Evolutionary conservation across 2,329 filamentous ascomycete genomes (phyloP).

Genomic region (Hypoxylon sp.): DNA sequence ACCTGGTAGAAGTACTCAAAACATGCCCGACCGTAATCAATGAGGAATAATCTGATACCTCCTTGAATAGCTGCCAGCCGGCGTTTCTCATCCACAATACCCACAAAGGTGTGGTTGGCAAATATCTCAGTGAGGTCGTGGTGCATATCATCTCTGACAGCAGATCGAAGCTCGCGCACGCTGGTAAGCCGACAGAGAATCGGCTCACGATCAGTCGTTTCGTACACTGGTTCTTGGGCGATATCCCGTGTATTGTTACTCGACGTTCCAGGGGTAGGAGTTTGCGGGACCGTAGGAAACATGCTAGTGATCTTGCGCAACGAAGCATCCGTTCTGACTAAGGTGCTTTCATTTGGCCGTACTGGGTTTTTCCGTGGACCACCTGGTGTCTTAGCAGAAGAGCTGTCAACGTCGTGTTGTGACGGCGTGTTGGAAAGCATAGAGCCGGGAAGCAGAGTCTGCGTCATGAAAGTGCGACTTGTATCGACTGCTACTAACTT

Average conservation of each 20-base stretch:
- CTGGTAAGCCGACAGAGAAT: constrained; percentile 82
- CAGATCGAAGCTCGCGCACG: constrained; percentile 84
- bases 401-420: constrained; percentile 49
- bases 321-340: constrained; percentile 90
- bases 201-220: constrained; percentile 76
- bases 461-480: constrained; percentile 93
- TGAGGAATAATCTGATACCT: constrained; percentile 89
- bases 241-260: constrained; percentile 44
- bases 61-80: constrained; percentile 94
- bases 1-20: constrained; percentile 97
- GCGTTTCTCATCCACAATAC: constrained; percentile 87
- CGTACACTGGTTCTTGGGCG: constrained; percentile 67
- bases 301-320: constrained; percentile 97
- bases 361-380: constrained; percentile 59
- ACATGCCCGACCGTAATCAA: constrained; percentile 90
- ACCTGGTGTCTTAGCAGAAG: constrained; percentile 52
- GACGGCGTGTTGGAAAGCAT: constrained; percentile 50
- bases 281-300: constrained; percentile 72
- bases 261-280: constrained; percentile 51
- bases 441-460: constrained; percentile 84
- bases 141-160: constrained; percentile 86
- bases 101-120: constrained; percentile 90
- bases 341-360: constrained; percentile 83
- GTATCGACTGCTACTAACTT: constrained; percentile 90
- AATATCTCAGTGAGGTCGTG: constrained; percentile 89